Percentiles rank a stretch among this genome's conserved stretches.
These are phyloP conservation scores for Tremella yokohamensis DNA, from an alignment of 768 basidiomycete species.

Conservation along the genomic window DNA sequence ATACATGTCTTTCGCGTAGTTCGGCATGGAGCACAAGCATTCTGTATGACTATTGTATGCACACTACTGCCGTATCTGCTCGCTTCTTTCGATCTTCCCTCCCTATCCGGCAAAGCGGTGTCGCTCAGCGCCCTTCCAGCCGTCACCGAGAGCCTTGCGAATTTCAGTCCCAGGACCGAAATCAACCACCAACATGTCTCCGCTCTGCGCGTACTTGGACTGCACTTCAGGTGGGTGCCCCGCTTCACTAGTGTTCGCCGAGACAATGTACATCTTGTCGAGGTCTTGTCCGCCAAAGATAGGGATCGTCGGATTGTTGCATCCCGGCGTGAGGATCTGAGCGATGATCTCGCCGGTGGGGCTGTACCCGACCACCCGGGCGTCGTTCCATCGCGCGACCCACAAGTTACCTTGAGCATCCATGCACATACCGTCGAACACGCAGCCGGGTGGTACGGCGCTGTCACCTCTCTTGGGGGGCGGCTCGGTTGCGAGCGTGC, in stretches of 20 bases:
- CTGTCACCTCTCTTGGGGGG: slow-evolving; percentile 1
- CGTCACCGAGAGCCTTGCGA: slow-evolving; percentile 27
- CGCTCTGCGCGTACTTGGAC: slow-evolving; percentile 26
- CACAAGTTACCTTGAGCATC: slow-evolving; percentile 45
- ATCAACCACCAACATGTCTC: slow-evolving; percentile 35
- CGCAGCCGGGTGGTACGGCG: slow-evolving; percentile 17
- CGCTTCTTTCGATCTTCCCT: neutral
- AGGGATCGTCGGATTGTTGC: slow-evolving; percentile 36
- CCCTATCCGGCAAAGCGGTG: slow-evolving; percentile 14
- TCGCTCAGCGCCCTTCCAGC: slow-evolving; percentile 40
- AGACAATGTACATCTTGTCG: slow-evolving; percentile 40
- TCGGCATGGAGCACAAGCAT: neutral
- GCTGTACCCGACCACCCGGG: slow-evolving; percentile 36
- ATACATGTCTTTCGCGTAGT: neutral
- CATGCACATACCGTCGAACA: slow-evolving; percentile 44
- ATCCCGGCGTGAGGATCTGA: slow-evolving; percentile 17
- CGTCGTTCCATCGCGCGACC: slow-evolving; percentile 45
- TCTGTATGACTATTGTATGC: slow-evolving; percentile 3
- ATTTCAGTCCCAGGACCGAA: slow-evolving; percentile 26
- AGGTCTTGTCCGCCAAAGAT: slow-evolving; percentile 42
- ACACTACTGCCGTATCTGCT: neutral
- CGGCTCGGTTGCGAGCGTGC: slow-evolving; percentile 21
- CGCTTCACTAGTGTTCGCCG: slow-evolving; percentile 24
- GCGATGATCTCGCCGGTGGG: slow-evolving; percentile 37
- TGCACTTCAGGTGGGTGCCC: slow-evolving; percentile 23